A percentile compares a stretch with the other conserved stretches of the same genome.
These are phyloP conservation scores for Coemansia sp. DNA, from an alignment of 192 early-diverging fungal species.

Conservation along the genomic window DNA sequence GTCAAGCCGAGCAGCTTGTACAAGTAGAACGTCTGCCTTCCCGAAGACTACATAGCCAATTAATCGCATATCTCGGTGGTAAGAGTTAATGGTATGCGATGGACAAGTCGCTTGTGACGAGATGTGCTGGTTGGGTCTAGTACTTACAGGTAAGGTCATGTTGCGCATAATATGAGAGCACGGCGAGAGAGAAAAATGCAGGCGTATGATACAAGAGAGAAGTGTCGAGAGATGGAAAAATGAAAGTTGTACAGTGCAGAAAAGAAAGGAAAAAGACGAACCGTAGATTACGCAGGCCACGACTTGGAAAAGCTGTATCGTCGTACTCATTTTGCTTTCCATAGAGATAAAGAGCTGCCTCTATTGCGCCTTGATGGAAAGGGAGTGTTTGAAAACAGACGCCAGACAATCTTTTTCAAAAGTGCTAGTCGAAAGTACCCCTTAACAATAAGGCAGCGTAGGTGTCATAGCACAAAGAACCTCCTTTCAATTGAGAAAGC, in stretches of 20 bases:
- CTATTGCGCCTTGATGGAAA: background rate
- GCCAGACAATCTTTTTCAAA: background rate
- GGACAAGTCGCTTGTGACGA: background rate
- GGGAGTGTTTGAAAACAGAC: background rate
- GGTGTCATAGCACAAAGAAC: conserved; percentile 7
- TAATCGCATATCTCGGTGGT: background rate
- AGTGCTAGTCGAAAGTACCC: background rate
- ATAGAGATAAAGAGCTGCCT: background rate
- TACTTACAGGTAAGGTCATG: background rate
- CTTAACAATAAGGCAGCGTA: background rate
- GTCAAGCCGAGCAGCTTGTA: conserved; percentile 22
- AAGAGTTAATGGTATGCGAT: background rate
- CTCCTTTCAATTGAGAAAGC: background rate
- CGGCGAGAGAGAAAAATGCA: background rate
- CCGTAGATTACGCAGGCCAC: background rate
- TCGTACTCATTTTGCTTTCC: background rate
- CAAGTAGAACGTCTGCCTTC: conserved; percentile 23
- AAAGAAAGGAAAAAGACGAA: background rate
- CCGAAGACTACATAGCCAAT: background rate
- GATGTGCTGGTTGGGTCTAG: background rate
- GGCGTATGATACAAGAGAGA: background rate
- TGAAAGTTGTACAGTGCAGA: background rate
- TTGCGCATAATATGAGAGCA: background rate
- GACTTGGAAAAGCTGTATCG: background rate
- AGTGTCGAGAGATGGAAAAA: background rate